A percentile compares a stretch with the other conserved stretches of the same genome.
phyloP scores from a whole-genome alignment of 768 basidiomycete genomes.

The Auriscalpium microsporum region DNA sequence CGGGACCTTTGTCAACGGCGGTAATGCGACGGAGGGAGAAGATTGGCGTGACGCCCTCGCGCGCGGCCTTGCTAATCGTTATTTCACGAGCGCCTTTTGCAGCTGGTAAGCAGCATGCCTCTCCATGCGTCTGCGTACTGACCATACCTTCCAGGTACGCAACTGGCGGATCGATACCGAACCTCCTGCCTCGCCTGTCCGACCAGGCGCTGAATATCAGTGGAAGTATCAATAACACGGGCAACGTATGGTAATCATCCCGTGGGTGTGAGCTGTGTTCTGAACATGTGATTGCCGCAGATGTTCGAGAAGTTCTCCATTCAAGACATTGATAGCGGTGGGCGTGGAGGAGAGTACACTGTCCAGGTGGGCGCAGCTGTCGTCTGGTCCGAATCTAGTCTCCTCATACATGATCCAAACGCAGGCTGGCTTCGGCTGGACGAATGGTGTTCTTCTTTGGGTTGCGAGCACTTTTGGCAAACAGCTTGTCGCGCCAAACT shows the following conservation, averaged over 20 bases:
- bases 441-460: slow-evolving; percentile 76
- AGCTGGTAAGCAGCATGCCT: slow-evolving; percentile 56
- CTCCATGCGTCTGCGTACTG: not conserved
- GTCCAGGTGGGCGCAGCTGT: slow-evolving; percentile 50
- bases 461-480: slow-evolving; percentile 59
- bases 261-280: not conserved
- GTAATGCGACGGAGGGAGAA: slow-evolving; percentile 50
- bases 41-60: slow-evolving; percentile 57
- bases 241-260: slow-evolving; percentile 48
- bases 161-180: slow-evolving; percentile 79
- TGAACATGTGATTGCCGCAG: slow-evolving; percentile 26
- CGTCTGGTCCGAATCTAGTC: not conserved
- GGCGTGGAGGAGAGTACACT: slow-evolving; percentile 79
- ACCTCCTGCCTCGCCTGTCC: slow-evolving; percentile 60
- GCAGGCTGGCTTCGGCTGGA: slow-evolving; percentile 81
- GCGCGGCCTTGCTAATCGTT: slow-evolving; percentile 78
- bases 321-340: slow-evolving; percentile 69
- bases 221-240: slow-evolving; percentile 54
- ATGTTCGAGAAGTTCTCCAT: slow-evolving; percentile 89
- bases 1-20: slow-evolving; percentile 58
- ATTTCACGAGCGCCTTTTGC: slow-evolving; percentile 74
- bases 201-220: slow-evolving; percentile 63
- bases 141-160: slow-evolving; percentile 47
- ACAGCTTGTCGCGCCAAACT: slow-evolving; percentile 50
- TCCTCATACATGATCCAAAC: not conserved